These are phyloP conservation scores for Zopfia rhizophila DNA, from an alignment of 2,329 filamentous ascomycete genomes.

Conservation along the genomic window DNA sequence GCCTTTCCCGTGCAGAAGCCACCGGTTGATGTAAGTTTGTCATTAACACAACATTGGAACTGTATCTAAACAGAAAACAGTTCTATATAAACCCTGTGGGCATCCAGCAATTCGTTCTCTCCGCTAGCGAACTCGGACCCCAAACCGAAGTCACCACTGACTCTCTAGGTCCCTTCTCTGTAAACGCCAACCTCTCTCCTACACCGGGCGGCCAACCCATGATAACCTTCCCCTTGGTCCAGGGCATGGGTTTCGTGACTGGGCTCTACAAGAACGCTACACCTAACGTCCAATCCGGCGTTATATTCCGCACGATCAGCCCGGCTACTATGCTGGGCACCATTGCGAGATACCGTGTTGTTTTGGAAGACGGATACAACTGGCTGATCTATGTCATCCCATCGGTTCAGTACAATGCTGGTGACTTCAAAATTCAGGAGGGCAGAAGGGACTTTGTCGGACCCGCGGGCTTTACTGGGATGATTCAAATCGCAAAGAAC, in stretches of 20 bases:
- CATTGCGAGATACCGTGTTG: slow-evolving; percentile 79
- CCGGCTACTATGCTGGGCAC: slow-evolving; percentile 67
- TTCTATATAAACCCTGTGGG: slow-evolving; percentile 85
- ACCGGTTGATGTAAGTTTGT: not conserved
- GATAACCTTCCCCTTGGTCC: slow-evolving; percentile 83
- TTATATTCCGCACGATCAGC: slow-evolving; percentile 77
- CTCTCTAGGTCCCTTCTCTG: slow-evolving; percentile 65
- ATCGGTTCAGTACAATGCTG: slow-evolving; percentile 64
- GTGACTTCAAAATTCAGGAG: slow-evolving; percentile 70
- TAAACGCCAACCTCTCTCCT: slow-evolving; percentile 72
- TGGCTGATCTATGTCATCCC: slow-evolving; percentile 85
- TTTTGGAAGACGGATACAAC: slow-evolving; percentile 70
- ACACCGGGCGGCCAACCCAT: slow-evolving; percentile 64
- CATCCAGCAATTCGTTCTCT: slow-evolving; percentile 82
- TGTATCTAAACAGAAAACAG: slow-evolving; percentile 48
- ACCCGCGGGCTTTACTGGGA: slow-evolving; percentile 75
- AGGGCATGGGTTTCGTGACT: slow-evolving; percentile 90
- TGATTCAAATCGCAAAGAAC: slow-evolving; percentile 85
- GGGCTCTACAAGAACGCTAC: slow-evolving; percentile 76
- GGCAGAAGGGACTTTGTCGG: slow-evolving; percentile 72
- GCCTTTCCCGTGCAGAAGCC: slow-evolving; percentile 68
- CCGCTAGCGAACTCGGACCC: slow-evolving; percentile 75
- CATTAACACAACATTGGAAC: not conserved
- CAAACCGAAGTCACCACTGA: slow-evolving; percentile 67
- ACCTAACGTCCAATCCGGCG: slow-evolving; percentile 77